phyloP scores from a whole-genome alignment of 129 eudicot genomes.

The Flaveria sonorensis region DNA sequence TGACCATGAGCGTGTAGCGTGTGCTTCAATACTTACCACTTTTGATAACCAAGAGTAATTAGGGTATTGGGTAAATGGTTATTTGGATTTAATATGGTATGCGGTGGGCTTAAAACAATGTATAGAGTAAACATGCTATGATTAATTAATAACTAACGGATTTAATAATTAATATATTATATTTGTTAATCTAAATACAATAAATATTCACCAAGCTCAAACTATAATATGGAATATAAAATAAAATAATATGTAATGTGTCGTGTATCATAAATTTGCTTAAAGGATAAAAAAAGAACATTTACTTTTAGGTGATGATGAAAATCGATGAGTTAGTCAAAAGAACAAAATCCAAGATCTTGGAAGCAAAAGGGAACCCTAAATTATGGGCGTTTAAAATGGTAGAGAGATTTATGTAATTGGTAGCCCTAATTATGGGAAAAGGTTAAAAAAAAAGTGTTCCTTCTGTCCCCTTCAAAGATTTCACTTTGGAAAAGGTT shows the following conservation, averaged over 20 bases:
- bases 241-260: not conserved
- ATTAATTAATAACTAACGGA: too few relatives aligned
- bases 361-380: slow-evolving; percentile 40
- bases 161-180: too few relatives aligned
- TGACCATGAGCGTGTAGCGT: too few relatives aligned
- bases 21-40: too few relatives aligned
- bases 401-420: slow-evolving; percentile 40
- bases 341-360: slow-evolving; percentile 36
- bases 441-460: slow-evolving; percentile 28
- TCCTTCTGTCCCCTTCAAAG: slow-evolving; percentile 21
- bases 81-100: too few relatives aligned
- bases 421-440: slow-evolving; percentile 33
- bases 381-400: slow-evolving; percentile 36
- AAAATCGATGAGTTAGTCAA: slow-evolving; percentile 15
- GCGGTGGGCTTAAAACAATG: too few relatives aligned
- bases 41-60: too few relatives aligned
- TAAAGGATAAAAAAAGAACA: slow-evolving; percentile 1
- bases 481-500: slow-evolving; percentile 26
- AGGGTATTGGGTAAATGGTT: too few relatives aligned
- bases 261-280: not conserved
- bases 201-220: too few relatives aligned
- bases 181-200: too few relatives aligned
- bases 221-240: too few relatives aligned
- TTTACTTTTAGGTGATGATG: slow-evolving; percentile 24
- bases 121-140: too few relatives aligned